phyloP scores from a whole-genome alignment of 1,284 basidiomycete species.

The Jaminaea rosea region DNA sequence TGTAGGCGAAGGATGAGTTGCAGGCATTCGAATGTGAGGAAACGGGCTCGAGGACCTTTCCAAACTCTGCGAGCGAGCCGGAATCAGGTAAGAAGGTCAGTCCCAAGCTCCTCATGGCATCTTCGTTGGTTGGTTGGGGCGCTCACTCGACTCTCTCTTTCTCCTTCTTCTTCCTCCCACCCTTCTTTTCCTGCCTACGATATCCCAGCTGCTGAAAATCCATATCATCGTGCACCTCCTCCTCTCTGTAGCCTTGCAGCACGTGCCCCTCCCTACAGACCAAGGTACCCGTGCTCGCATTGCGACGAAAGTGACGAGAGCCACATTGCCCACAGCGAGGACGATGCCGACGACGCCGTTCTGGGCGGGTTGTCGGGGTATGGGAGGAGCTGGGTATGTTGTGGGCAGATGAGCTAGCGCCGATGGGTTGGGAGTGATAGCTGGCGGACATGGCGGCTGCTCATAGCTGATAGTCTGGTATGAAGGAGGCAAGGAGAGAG shows the following conservation, averaged over 20 bases:
- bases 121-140: too few relatives aligned
- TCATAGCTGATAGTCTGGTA: too few relatives aligned
- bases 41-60: conserved; percentile 11
- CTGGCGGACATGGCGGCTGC: too few relatives aligned
- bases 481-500: too few relatives aligned
- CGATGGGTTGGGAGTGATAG: too few relatives aligned
- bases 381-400: too few relatives aligned
- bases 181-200: background rate
- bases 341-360: too few relatives aligned
- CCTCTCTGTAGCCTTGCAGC: conserved; percentile 16
- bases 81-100: too few relatives aligned
- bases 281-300: conserved; percentile 12
- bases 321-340: conserved; percentile 17
- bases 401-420: too few relatives aligned
- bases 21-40: conserved; percentile 23
- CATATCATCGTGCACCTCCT: conserved; percentile 10
- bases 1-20: conserved; percentile 33
- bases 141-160: background rate
- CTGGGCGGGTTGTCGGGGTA: too few relatives aligned
- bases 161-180: background rate
- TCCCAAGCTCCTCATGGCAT: too few relatives aligned
- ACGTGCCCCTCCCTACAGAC: conserved; percentile 23
- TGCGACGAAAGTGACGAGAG: conserved; percentile 11
- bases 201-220: background rate
- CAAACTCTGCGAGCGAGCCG: conserved; percentile 6